Evolutionary conservation across 768 basidiomycete species (phyloP).

Genomic region (Termitomyces sp.): DNA sequence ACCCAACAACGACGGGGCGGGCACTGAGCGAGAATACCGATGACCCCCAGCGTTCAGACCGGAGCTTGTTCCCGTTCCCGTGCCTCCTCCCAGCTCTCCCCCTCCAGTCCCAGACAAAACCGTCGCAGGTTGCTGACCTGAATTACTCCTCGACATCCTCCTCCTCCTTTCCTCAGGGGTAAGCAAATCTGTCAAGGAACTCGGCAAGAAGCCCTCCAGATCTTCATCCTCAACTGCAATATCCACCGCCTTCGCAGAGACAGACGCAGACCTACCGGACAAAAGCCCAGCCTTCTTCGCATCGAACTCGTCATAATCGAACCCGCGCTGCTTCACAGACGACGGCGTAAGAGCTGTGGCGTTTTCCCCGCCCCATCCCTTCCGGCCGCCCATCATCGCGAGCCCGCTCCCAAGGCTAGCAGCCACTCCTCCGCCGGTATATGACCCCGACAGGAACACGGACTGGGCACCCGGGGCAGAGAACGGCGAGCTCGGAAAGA

Average conservation of each 20-base stretch:
- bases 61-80: not conserved
- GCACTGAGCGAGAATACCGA: constrained; percentile 80
- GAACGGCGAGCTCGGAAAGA: constrained; percentile 65
- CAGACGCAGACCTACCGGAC: constrained; percentile 8
- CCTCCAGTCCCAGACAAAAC: constrained; percentile 11
- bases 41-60: constrained; percentile 30
- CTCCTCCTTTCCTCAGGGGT: constrained; percentile 84
- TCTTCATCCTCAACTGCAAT: constrained; percentile 67
- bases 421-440: constrained; percentile 45
- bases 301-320: constrained; percentile 34
- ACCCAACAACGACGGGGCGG: constrained; percentile 68
- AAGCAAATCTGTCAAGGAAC: constrained; percentile 81
- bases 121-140: constrained; percentile 29
- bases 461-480: constrained; percentile 66
- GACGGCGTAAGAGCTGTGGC: constrained; percentile 2
- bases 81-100: constrained; percentile 6
- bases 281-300: constrained; percentile 13
- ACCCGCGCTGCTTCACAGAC: constrained; percentile 17
- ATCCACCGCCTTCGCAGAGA: constrained; percentile 14
- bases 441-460: constrained; percentile 36
- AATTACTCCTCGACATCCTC: constrained; percentile 73
- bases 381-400: constrained; percentile 41
- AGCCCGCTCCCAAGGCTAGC: constrained; percentile 55
- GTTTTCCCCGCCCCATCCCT: constrained; percentile 27
- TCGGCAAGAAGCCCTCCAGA: constrained; percentile 84